These are phyloP conservation scores for Holtermanniella nyarrowii DNA, from an alignment of 768 basidiomycete species.

Conservation along the genomic window DNA sequence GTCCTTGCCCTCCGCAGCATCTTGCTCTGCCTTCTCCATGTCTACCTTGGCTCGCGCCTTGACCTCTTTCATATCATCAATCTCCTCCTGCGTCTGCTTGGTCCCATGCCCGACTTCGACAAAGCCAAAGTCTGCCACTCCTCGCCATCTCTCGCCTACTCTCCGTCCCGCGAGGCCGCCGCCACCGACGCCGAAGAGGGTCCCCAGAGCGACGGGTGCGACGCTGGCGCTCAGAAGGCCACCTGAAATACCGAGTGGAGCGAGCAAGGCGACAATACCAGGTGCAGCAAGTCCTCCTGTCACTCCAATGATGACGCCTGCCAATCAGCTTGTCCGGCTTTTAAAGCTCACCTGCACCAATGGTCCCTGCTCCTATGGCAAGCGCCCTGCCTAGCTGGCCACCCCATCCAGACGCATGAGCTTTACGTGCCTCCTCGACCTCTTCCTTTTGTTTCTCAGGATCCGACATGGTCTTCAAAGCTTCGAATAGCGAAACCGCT, in stretches of 20 bases:
- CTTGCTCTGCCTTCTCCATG: conserved; percentile 9
- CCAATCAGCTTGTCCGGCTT: no score
- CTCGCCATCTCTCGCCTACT: conserved; percentile 42
- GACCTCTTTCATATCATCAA: conserved; percentile 27
- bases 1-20: conserved; percentile 11
- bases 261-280: conserved; percentile 41
- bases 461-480: conserved; percentile 22
- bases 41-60: conserved; percentile 13
- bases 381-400: conserved; percentile 37
- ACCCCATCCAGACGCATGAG: conserved; percentile 42
- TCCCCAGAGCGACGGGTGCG: conserved; percentile 42
- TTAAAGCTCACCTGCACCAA: conserved; percentile 41
- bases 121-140: conserved; percentile 43
- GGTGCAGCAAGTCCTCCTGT: conserved; percentile 45
- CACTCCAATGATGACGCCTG: conserved; percentile 42
- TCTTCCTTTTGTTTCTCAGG: conserved; percentile 18
- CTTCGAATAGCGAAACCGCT: conserved; percentile 26
- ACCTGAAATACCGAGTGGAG: conserved; percentile 33
- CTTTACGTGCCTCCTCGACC: conserved; percentile 31
- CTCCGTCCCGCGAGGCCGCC: conserved; percentile 42
- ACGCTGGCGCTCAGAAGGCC: conserved; percentile 37
- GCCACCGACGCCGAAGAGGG: conserved; percentile 43
- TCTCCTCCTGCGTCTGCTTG: conserved; percentile 21
- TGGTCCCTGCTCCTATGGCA: conserved; percentile 32
- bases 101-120: conserved; percentile 40